phyloP scores from a whole-genome alignment of 441 rosid species.

The Euphorbia schlechtendalii region DNA sequence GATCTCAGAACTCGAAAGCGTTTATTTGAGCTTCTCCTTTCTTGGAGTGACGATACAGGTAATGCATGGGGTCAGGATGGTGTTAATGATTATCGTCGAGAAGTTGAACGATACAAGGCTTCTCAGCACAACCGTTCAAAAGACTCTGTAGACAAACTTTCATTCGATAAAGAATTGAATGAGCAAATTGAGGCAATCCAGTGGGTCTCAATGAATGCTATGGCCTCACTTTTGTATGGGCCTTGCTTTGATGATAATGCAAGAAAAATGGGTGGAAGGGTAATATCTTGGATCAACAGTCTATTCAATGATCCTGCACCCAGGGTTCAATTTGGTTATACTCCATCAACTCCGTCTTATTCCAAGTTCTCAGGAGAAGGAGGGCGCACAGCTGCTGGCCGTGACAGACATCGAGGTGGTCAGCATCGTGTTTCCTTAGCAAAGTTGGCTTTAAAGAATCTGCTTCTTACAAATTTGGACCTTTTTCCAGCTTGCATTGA shows the following conservation, averaged over 20 bases:
- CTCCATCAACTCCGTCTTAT: slow-evolving; percentile 96
- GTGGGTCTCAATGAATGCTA: slow-evolving; percentile 98
- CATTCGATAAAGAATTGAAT: slow-evolving; percentile 90
- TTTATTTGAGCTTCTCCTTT: slow-evolving; percentile 83
- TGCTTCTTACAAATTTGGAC: slow-evolving; percentile 95
- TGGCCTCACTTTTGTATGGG: slow-evolving; percentile 96
- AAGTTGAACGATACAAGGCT: slow-evolving; percentile 94
- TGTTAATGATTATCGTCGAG: slow-evolving; percentile 92
- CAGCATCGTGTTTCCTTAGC: slow-evolving; percentile 95
- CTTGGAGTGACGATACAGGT: slow-evolving; percentile 91
- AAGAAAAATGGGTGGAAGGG: slow-evolving; percentile 97
- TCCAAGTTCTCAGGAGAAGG: slow-evolving; percentile 84
- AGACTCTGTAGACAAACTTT: slow-evolving; percentile 92
- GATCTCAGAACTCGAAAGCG: slow-evolving; percentile 88
- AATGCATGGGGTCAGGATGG: slow-evolving; percentile 90
- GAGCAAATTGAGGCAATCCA: slow-evolving; percentile 97
- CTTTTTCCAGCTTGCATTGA: slow-evolving; percentile 98
- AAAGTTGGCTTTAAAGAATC: slow-evolving; percentile 92
- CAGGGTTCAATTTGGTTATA: slow-evolving; percentile 95
- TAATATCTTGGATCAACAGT: slow-evolving; percentile 96
- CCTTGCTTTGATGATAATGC: slow-evolving; percentile 99
- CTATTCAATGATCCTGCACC: slow-evolving; percentile 95
- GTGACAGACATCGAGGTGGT: slow-evolving; percentile 84
- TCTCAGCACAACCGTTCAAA: slow-evolving; percentile 94
- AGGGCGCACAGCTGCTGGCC: slow-evolving; percentile 83